These are phyloP conservation scores for Viola pubescens DNA, from an alignment of 441 rosid genomes.

Conservation along the genomic window DNA sequence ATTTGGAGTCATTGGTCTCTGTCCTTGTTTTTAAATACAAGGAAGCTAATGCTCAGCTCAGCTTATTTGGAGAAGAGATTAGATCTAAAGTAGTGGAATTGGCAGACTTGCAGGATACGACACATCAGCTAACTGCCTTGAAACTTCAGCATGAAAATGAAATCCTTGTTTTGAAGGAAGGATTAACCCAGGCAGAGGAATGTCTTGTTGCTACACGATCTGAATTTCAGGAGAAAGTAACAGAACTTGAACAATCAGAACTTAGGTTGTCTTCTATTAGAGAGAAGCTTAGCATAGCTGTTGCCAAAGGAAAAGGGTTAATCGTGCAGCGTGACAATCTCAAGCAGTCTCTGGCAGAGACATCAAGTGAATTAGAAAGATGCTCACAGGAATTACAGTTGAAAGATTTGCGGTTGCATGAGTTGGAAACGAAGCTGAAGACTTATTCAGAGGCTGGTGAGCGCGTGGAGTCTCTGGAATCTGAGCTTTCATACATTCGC, in stretches of 20 bases:
- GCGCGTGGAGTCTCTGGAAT: constrained; percentile 93
- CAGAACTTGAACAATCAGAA: constrained; percentile 85
- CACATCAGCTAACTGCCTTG: constrained; percentile 34
- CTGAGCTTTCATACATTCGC: constrained; percentile 99
- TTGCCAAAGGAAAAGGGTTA: constrained; percentile 96
- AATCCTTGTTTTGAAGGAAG: constrained; percentile 48
- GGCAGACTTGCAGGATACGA: constrained; percentile 47
- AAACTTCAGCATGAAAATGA: constrained; percentile 65
- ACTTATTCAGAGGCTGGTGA: constrained; percentile 88
- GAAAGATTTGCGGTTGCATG: constrained; percentile 70
- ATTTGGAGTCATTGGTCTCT: constrained; percentile 57
- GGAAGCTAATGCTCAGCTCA: constrained; percentile 31
- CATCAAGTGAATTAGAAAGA: constrained; percentile 72
- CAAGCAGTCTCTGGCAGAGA: constrained; percentile 73
- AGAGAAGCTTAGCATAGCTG: constrained; percentile 98
- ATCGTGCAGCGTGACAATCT: constrained; percentile 81
- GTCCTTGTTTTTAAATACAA: constrained; percentile 41
- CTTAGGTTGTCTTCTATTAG: constrained; percentile 77
- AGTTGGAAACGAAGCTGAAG: constrained; percentile 73
- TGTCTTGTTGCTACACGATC: constrained; percentile 39
- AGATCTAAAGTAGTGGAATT: constrained; percentile 45
- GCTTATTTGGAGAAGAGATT: constrained; percentile 36
- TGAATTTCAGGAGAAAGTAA: constrained; percentile 54
- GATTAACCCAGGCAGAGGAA: constrained; percentile 51
- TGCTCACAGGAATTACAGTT: constrained; percentile 70